Evolutionary conservation across 1,284 basidiomycete species (phyloP), one percentile per base, ranked within the genome.

Genomic region (Bothia castanella): DNA sequence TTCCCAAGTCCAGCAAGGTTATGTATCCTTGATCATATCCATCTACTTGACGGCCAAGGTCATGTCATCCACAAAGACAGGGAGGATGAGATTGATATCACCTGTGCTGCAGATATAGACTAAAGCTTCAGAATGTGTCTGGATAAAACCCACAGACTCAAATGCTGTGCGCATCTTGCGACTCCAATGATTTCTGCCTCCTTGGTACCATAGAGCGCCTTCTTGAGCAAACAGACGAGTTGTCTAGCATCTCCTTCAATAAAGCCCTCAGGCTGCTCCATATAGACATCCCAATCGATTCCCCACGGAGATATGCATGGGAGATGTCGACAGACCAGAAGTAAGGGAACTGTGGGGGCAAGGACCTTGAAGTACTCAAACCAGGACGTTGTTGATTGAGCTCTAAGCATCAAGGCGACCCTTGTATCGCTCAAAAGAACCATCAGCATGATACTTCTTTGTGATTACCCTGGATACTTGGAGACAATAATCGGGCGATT

Each of bases 321-420:
- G 40, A 41, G 27, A 41, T 30, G n/a, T 41, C 40, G 8, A 41
- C n/a, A 12, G 40, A 41, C 27, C 40, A 41, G 2, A 41, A n/a
- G 19, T 41, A 25, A 12, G 29, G 40, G 53, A 13, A 67, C 61
- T 1, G 68, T 70, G 12, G 72, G 72, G 1, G 73, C 60, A 52
- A 72, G 75, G 7, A 68, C 71, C 47, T 76, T 58, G 14, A 61
- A 57, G 56, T 68, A 78, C 58, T 79, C 71, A 25, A 72, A 50
- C 76, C 73, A 41, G 66, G 65, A 5, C 58, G 44, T 53, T 80
- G 76, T n/a, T n/a, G 0, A 31, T 44, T 30, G 51, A 53, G 8
- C 57, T 59, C 34, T 54, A 49, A 9, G 61, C 55, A 3, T 60
- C 53, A 2, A 62, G 20, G 29, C 56, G 37, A 25, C 40, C 55